Conservation (phyloP, 257 asterid genomes). For the Jacaranda mimosifolia region DNA sequence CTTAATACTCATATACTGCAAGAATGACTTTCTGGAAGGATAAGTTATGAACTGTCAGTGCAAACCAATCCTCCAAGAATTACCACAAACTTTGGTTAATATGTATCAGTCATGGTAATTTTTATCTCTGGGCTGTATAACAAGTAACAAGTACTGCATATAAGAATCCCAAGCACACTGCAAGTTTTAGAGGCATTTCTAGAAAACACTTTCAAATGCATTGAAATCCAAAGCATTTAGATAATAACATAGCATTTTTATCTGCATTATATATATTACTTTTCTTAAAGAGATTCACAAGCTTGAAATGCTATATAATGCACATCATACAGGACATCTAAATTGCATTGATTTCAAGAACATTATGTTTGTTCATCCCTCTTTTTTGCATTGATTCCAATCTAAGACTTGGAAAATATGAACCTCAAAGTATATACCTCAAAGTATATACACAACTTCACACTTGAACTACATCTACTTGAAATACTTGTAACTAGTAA, state of each 20-base stretch:
- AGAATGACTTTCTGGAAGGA: background rate
- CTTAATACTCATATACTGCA: background rate
- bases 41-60: background rate
- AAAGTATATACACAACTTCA: background rate
- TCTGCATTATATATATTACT: background rate
- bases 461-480: background rate
- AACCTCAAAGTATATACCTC: slow-evolving; percentile 1
- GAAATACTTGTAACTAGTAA: background rate
- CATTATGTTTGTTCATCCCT: background rate
- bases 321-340: background rate
- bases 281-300: background rate
- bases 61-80: background rate
- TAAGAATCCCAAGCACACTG: background rate
- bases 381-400: background rate
- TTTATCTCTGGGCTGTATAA: background rate
- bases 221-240: background rate
- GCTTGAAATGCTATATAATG: background rate
- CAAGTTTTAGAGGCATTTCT: background rate
- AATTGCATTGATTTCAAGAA: background rate
- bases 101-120: background rate
- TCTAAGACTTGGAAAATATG: slow-evolving; percentile 7
- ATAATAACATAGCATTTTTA: background rate
- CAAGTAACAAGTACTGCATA: background rate
- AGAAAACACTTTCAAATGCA: slow-evolving; percentile 7
- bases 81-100: background rate